phyloP scores from a whole-genome alignment of 495 filamentous ascomycete species.

The Talaromyces stipitatus region DNA sequence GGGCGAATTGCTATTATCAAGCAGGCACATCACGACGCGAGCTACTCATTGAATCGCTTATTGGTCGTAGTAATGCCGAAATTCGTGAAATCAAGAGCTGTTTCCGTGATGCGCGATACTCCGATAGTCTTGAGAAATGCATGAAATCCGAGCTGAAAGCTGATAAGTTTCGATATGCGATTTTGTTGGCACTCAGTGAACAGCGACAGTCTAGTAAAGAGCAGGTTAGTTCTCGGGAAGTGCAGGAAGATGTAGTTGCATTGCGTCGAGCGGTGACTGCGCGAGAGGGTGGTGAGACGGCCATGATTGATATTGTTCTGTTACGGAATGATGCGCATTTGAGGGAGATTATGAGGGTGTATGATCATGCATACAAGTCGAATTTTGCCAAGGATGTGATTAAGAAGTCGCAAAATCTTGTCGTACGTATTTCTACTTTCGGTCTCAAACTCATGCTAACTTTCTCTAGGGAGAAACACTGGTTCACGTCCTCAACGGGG shows the following conservation, averaged over 20 bases:
- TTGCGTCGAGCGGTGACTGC: constrained; percentile 62
- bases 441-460: background rate
- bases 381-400: constrained; percentile 87
- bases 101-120: constrained; percentile 88
- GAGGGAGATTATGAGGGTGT: constrained; percentile 65
- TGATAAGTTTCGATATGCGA: constrained; percentile 87
- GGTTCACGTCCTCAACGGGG: constrained; percentile 92
- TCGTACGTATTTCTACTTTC: constrained; percentile 51
- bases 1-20: constrained; percentile 99
- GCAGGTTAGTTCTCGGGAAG: constrained; percentile 44
- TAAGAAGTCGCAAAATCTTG: constrained; percentile 80
- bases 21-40: constrained; percentile 75
- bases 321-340: constrained; percentile 72
- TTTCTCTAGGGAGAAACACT: constrained; percentile 80
- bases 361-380: constrained; percentile 58
- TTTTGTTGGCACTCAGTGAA: constrained; percentile 79
- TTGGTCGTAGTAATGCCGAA: constrained; percentile 81
- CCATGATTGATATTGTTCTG: constrained; percentile 84
- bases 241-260: constrained; percentile 64
- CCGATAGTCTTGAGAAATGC: constrained; percentile 70
- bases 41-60: constrained; percentile 83
- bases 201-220: constrained; percentile 71
- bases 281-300: constrained; percentile 77
- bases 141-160: constrained; percentile 88
- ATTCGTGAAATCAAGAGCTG: constrained; percentile 87